Conservation (phyloP, 1,139 yeast species). For the Pichia sp. region DNA sequence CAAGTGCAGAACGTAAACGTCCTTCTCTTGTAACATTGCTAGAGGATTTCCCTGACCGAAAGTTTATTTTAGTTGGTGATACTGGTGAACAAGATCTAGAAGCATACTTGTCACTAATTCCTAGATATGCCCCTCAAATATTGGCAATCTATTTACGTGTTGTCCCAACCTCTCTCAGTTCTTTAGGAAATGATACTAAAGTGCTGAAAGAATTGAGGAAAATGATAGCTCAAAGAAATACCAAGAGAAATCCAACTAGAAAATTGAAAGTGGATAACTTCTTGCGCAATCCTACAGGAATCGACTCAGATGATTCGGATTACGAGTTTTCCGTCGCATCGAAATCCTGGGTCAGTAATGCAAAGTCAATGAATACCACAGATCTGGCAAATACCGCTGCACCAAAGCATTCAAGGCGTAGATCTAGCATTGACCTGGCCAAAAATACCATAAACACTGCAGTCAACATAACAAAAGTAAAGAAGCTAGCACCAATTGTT, state of each 20-base stretch:
- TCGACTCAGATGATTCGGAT: slow-evolving; percentile 18
- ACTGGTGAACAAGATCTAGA: slow-evolving; percentile 95
- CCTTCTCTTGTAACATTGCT: slow-evolving; percentile 60
- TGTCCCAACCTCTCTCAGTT: slow-evolving; percentile 65
- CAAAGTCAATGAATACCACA: neutral
- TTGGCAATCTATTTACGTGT: slow-evolving; percentile 77
- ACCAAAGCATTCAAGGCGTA: slow-evolving; percentile 13
- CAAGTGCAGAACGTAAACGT: slow-evolving; percentile 77
- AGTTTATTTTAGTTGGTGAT: slow-evolving; percentile 85
- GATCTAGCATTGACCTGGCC: slow-evolving; percentile 17
- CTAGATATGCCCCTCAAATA: slow-evolving; percentile 55
- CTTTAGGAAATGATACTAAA: slow-evolving; percentile 40
- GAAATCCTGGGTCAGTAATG: neutral
- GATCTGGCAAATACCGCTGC: neutral
- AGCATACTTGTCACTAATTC: slow-evolving; percentile 75
- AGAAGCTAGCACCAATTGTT: slow-evolving; percentile 31
- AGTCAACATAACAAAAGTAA: slow-evolving; percentile 5
- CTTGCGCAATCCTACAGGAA: slow-evolving; percentile 17
- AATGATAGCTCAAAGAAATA: slow-evolving; percentile 21
- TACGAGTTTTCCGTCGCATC: neutral
- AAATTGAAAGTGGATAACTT: slow-evolving; percentile 1
- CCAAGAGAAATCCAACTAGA: neutral
- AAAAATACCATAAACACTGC: slow-evolving; percentile 2
- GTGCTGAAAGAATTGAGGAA: slow-evolving; percentile 37
- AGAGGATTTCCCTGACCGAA: slow-evolving; percentile 69